These are phyloP conservation scores for Tylopilus felleus DNA, from an alignment of 768 basidiomycete species.

Conservation along the genomic window DNA sequence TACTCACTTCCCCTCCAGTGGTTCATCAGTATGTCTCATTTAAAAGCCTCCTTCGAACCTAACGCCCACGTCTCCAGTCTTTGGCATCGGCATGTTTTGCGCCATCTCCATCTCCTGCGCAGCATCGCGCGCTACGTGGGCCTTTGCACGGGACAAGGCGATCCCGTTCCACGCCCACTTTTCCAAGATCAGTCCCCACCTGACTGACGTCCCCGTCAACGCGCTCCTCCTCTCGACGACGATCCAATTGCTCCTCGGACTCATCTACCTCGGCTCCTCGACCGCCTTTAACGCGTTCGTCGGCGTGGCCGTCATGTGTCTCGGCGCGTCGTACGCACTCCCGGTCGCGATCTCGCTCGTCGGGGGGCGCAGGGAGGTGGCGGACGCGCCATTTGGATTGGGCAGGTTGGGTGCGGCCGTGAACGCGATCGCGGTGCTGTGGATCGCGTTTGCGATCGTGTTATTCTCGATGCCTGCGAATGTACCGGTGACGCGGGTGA, in stretches of 20 bases:
- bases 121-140: constrained; percentile 68
- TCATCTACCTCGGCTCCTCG: constrained; percentile 59
- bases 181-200: constrained; percentile 39
- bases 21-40: constrained; percentile 38
- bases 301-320: constrained; percentile 63
- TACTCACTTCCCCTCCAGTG: constrained; percentile 24
- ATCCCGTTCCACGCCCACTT: constrained; percentile 54
- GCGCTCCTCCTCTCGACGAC: constrained; percentile 56
- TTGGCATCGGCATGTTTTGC: constrained; percentile 57
- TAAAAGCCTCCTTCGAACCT: background rate
- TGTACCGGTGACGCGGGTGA: constrained; percentile 47
- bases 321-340: constrained; percentile 62
- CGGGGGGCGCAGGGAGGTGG: constrained; percentile 41
- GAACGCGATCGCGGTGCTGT: constrained; percentile 53
- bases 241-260: constrained; percentile 57
- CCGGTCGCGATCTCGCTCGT: constrained; percentile 54
- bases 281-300: constrained; percentile 69
- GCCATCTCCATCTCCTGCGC: constrained; percentile 65
- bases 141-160: constrained; percentile 64
- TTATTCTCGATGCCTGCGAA: constrained; percentile 68
- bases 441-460: constrained; percentile 59
- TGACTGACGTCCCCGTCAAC: constrained; percentile 53
- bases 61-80: constrained; percentile 33
- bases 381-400: constrained; percentile 48
- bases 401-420: constrained; percentile 44